These are phyloP conservation scores for Alternaria novae-zelandiae DNA, from an alignment of 2,329 filamentous ascomycete species.

Conservation along the genomic window DNA sequence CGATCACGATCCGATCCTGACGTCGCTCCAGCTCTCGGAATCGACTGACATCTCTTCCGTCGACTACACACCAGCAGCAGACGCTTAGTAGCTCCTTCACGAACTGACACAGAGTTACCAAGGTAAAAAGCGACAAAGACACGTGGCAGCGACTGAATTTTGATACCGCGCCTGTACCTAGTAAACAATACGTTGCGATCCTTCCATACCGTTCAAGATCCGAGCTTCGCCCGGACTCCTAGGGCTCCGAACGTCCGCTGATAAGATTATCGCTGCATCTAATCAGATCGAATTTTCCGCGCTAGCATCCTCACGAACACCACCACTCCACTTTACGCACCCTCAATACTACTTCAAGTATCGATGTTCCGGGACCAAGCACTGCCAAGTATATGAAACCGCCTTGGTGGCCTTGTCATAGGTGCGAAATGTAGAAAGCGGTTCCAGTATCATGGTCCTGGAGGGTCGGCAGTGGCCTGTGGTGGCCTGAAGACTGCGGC, in stretches of 20 bases:
- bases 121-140: not conserved
- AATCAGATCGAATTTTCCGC: conserved; percentile 17
- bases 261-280: conserved; percentile 14
- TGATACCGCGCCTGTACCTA: too few species aligned
- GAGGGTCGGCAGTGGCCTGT: not conserved
- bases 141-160: not conserved
- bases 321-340: conserved; percentile 2
- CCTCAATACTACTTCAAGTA: not conserved
- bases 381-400: not conserved
- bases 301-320: not conserved
- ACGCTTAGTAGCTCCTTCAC: not conserved
- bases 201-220: not conserved
- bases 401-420: not conserved
- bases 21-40: not conserved
- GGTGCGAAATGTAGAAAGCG: not conserved
- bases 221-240: not conserved
- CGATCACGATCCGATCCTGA: not conserved
- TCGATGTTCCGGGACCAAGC: not conserved
- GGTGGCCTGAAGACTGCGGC: not conserved
- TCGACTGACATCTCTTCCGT: not conserved
- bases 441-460: not conserved
- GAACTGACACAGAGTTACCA: not conserved
- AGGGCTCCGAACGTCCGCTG: not conserved
- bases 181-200: not conserved
- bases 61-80: not conserved